Conservation (phyloP, 2,329 filamentous ascomycete genomes). For the Dothidotthia symphoricarpi region DNA sequence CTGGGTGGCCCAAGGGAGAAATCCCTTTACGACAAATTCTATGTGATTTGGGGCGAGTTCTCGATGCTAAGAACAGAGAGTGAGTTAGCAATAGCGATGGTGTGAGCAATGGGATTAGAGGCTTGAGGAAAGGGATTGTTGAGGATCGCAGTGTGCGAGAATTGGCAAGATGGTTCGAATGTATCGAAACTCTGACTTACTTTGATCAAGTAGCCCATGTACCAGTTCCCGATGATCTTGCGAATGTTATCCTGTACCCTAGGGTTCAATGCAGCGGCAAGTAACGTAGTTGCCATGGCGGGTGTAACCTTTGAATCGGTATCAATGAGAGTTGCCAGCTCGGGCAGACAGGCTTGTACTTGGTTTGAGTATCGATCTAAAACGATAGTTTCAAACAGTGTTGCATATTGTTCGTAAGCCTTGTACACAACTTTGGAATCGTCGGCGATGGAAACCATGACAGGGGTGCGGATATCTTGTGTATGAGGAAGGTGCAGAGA, state of each 20-base stretch:
- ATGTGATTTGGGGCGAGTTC: constrained; percentile 1
- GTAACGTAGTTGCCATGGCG: constrained; percentile 45
- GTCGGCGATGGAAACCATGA: constrained; percentile 20
- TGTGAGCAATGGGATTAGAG: neutral
- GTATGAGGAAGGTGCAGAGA: constrained; percentile 29
- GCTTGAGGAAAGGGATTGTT: neutral
- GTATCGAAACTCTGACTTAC: constrained; percentile 5
- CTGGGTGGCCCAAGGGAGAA: constrained; percentile 50
- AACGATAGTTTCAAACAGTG: constrained; percentile 50
- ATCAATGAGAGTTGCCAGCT: constrained; percentile 43
- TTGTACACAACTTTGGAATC: neutral
- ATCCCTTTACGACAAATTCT: constrained; percentile 40
- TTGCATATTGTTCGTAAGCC: constrained; percentile 47
- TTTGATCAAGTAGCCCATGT: constrained; percentile 35
- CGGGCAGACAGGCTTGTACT: constrained; percentile 46
- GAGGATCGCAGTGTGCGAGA: neutral
- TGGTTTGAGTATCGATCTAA: constrained; percentile 52
- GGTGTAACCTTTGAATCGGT: constrained; percentile 37
- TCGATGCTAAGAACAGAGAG: neutral
- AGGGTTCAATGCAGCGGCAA: constrained; percentile 43
- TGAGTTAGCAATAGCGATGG: neutral
- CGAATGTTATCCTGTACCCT: constrained; percentile 48
- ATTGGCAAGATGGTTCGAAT: no score
- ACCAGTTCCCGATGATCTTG: constrained; percentile 49
- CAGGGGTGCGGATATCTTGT: constrained; percentile 21